A percentile compares a stretch with the other conserved stretches of the same genome.
phyloP scores from a whole-genome alignment of 352 stramenopile genomes.

The Globisporangium megalacanthum region DNA sequence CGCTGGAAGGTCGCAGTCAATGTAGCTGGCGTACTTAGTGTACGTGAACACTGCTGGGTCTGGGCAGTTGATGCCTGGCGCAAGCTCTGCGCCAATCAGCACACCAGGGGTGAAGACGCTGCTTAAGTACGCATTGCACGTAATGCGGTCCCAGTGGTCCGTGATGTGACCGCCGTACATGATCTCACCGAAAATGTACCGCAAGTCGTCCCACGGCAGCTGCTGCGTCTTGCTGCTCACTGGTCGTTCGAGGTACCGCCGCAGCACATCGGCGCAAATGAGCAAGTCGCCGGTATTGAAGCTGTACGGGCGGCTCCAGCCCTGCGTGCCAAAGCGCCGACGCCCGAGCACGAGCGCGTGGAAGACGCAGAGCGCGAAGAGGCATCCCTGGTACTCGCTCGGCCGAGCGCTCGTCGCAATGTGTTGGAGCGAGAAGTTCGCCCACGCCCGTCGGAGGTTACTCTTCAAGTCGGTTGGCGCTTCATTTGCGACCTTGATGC shows the following conservation, averaged over 20 bases:
- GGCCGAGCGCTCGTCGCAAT: constrained; percentile 62
- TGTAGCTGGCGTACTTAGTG: constrained; percentile 91
- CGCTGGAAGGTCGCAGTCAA: constrained; percentile 54
- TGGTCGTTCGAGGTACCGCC: constrained; percentile 54
- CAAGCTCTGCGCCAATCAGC: constrained; percentile 47
- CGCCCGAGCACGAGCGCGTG: constrained; percentile 90
- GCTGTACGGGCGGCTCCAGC: constrained; percentile 90
- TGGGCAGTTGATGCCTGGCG: constrained; percentile 72
- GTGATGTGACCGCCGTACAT: constrained; percentile 89
- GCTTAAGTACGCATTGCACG: constrained; percentile 69
- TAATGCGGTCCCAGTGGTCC: constrained; percentile 81
- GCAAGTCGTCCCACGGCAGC: constrained; percentile 77
- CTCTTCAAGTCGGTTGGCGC: constrained; percentile 77
- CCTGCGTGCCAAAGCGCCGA: constrained; percentile 87
- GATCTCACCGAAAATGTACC: constrained; percentile 92
- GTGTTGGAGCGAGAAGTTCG: constrained; percentile 74
- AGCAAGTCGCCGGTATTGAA: constrained; percentile 95
- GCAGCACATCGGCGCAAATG: constrained; percentile 85
- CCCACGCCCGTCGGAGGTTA: constrained; percentile 76
- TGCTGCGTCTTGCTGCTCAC: constrained; percentile 19
- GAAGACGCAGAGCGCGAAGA: constrained; percentile 95
- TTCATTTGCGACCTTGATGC: constrained; percentile 86
- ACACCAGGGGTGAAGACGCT: constrained; percentile 62
- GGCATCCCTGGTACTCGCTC: constrained; percentile 88
- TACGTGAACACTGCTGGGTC: constrained; percentile 76